A percentile compares a stretch with the other conserved stretches of the same genome.
These are phyloP conservation scores for Cutaneotrichosporon spelunceum DNA, from an alignment of 1,284 basidiomycete genomes.

Conservation along the genomic window DNA sequence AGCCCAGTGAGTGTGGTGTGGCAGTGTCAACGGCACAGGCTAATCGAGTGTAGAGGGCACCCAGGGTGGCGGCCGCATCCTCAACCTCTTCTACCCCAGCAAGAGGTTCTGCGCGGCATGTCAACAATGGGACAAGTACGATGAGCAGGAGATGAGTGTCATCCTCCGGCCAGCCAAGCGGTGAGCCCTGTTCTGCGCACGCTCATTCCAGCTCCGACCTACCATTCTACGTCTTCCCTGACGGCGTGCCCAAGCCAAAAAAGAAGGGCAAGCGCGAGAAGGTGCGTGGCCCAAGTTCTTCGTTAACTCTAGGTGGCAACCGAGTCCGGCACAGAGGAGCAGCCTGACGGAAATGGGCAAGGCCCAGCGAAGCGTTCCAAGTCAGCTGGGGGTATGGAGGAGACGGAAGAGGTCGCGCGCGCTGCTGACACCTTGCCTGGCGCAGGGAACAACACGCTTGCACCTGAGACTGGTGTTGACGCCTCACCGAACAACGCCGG, in stretches of 20 bases:
- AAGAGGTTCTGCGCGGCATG: constrained; percentile 93
- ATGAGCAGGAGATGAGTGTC: constrained; percentile 90
- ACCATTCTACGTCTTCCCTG: constrained; percentile 46
- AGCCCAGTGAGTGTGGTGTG: constrained; percentile 65
- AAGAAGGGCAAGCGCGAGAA: constrained; percentile 48
- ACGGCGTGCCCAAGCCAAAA: constrained; percentile 45
- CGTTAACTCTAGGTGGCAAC: constrained; percentile 12
- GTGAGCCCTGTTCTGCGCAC: constrained; percentile 54
- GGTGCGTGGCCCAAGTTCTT: constrained; percentile 22
- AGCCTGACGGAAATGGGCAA: constrained; percentile 28
- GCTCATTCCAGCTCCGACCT: constrained; percentile 36
- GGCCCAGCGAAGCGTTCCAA: constrained; percentile 47
- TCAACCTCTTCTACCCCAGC: constrained; percentile 97
- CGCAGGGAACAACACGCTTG: constrained; percentile 8
- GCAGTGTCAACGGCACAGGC: background rate
- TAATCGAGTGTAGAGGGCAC: constrained; percentile 34
- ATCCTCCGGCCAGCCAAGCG: constrained; percentile 89
- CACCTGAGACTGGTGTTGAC: constrained; percentile 33
- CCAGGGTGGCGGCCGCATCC: constrained; percentile 57
- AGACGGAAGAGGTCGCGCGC: background rate
- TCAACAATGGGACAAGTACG: constrained; percentile 94
- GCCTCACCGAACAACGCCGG: constrained; percentile 27
- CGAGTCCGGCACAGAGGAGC: constrained; percentile 33
- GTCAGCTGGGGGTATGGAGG: constrained; percentile 25
- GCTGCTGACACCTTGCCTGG: background rate